A percentile compares a stretch with the other conserved stretches of the same genome.
These are phyloP conservation scores for Teunomyces lycoperdinae DNA, from an alignment of 805 yeast species.

Conservation along the genomic window DNA sequence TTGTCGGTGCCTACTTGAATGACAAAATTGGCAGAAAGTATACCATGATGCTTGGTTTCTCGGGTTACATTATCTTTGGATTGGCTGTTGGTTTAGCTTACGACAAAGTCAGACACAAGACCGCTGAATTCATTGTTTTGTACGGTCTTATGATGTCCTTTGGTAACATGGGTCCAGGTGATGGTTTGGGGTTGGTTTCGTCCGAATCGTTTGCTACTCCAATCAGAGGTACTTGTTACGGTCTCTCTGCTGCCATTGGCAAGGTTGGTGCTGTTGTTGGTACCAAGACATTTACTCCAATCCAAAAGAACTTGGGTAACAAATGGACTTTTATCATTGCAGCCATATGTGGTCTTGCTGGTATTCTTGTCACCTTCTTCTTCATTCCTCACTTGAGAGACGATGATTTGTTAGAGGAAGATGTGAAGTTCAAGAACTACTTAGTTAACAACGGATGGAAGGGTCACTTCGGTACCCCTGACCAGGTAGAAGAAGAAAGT, in stretches of 20 bases:
- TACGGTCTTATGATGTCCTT: constrained; percentile 69
- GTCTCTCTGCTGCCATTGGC: constrained; percentile 75
- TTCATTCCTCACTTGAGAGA: constrained; percentile 68
- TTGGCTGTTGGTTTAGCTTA: constrained; percentile 67
- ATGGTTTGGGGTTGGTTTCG: constrained; percentile 65
- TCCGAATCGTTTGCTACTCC: constrained; percentile 75
- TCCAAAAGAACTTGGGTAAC: constrained; percentile 60
- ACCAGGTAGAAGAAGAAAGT: constrained; percentile 8
- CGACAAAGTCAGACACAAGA: constrained; percentile 52
- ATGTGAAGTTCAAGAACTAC: constrained; percentile 58
- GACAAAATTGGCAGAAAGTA: constrained; percentile 69
- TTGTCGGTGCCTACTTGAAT: constrained; percentile 63
- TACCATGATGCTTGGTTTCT: constrained; percentile 68
- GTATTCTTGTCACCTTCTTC: constrained; percentile 56
- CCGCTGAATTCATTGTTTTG: constrained; percentile 64
- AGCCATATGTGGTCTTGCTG: constrained; percentile 66
- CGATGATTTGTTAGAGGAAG: constrained; percentile 67
- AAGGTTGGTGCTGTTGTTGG: constrained; percentile 87
- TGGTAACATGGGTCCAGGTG: constrained; percentile 80
- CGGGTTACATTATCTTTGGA: constrained; percentile 70
- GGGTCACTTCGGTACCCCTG: constrained; percentile 42
- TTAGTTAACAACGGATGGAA: constrained; percentile 59
- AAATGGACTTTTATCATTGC: constrained; percentile 79
- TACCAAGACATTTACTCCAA: constrained; percentile 68
- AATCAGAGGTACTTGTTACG: constrained; percentile 73